Percentiles rank a stretch among this genome's conserved stretches.
These are phyloP conservation scores for Thraustochytrium sp. DNA, from an alignment of 352 stramenopile genomes.

Conservation along the genomic window DNA sequence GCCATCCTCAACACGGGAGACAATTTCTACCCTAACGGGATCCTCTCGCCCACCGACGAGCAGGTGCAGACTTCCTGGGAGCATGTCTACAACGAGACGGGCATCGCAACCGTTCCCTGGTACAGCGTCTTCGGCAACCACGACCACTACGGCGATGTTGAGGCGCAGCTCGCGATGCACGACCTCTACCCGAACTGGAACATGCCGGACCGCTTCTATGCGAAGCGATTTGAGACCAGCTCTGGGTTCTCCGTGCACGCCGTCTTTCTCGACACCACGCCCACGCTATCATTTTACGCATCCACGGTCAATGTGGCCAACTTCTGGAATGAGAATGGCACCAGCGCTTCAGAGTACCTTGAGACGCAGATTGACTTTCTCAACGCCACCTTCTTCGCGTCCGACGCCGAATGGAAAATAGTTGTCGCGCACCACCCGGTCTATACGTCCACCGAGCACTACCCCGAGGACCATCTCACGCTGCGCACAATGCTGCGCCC, in stretches of 20 bases:
- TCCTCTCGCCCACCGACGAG: background rate
- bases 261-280: slow-evolving; percentile 32
- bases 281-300: background rate
- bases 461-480: slow-evolving; percentile 4
- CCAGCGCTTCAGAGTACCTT: background rate
- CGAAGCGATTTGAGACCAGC: background rate
- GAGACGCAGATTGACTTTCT: background rate
- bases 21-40: slow-evolving; percentile 11
- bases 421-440: slow-evolving; percentile 41
- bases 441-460: slow-evolving; percentile 40
- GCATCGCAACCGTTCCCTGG: no score
- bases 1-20: slow-evolving; percentile 12
- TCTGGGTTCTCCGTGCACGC: background rate
- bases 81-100: slow-evolving; percentile 1
- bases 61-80: slow-evolving; percentile 12
- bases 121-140: slow-evolving; percentile 9
- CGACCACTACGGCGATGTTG: background rate
- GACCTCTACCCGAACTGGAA: background rate
- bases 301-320: background rate
- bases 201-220: slow-evolving; percentile 12
- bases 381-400: background rate
- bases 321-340: background rate
- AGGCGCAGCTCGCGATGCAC: slow-evolving; percentile 1
- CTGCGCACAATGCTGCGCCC: background rate
- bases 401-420: slow-evolving; percentile 22